A percentile compares a stretch with the other conserved stretches of the same genome.
phyloP scores from a whole-genome alignment of 129 eudicot species.

The Tagetes patula region DNA sequence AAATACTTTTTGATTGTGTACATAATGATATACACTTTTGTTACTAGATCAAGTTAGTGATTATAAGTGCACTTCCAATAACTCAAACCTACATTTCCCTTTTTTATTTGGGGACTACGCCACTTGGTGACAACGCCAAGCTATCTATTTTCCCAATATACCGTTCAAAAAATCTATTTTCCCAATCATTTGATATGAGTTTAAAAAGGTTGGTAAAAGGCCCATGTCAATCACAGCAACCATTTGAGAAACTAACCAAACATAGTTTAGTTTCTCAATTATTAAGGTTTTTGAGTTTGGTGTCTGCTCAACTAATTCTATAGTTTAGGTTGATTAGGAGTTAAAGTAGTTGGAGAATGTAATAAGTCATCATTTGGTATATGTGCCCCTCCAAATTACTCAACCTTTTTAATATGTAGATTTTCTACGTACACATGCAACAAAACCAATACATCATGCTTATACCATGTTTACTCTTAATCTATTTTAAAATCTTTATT shows the following conservation, averaged over 20 bases:
- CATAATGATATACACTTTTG: no score
- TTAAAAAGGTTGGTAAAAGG: slow-evolving; percentile 2
- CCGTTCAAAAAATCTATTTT: no score
- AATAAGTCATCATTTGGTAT: slow-evolving; percentile 16
- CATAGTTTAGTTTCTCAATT: not conserved
- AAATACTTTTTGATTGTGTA: no score
- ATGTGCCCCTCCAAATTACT: not conserved
- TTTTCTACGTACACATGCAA: no score
- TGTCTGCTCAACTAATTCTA: slow-evolving; percentile 25
- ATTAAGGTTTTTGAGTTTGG: slow-evolving; percentile 2
- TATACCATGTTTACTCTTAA: not conserved
- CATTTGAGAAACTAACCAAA: not conserved
- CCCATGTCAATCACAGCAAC: not conserved
- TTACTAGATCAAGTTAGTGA: no score
- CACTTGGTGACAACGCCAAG: no score
- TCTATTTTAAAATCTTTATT: not conserved
- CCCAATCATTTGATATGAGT: not conserved
- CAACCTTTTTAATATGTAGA: not conserved
- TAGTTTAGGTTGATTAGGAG: slow-evolving; percentile 21
- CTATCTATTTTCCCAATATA: no score
- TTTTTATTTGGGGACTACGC: no score
- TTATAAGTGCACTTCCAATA: no score
- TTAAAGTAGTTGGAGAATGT: slow-evolving; percentile 27
- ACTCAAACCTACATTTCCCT: no score
- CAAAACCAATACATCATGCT: not conserved